Base-by-base conservation (phyloP, 805 yeast species). In the Lachancea dasiensis region DNA sequence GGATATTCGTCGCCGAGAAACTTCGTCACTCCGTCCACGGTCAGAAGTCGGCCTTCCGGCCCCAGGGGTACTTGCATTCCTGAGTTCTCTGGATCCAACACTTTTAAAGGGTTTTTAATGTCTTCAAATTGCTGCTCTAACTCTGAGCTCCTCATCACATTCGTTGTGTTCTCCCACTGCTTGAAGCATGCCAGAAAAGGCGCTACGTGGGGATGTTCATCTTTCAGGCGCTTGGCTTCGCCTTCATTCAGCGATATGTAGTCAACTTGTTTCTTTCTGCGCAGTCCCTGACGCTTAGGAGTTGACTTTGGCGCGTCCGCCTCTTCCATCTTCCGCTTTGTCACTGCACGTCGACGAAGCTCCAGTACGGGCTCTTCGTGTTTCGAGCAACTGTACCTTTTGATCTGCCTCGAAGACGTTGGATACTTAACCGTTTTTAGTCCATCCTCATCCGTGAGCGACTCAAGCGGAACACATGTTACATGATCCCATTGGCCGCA, bases 241-340 rank as follows among this genome's bases (percentile, higher is more conserved):
- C 95, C 95, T 39, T 79, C 81, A 54, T 86, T 75, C 48, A 86
- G 64, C 0, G 95, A 92, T 7, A 75, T 78, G 52, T 86, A 86
- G 54, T 86, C 95, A 31, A 87, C 72, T 36, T 68, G 68, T n/a
- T 65, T 60, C 28, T 66, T 63, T 11, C 70, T 61, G 16, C 95
- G 63, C 29, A 69, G 64, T 40, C 85, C 78, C 26, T 67, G 67
- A 27, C 89, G 61, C 39, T 67, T 72, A 27, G 39, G 46, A 13
- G 15, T 22, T 28, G 25, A 15, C 21, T 41, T 13, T 7, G 22
- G 9, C 7, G 10, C 11, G n/a, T 20, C 31, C 3, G 7, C 3
- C 20, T 30, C n/a, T 10, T 36, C 21, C 8, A 21, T 13, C 27
- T 23, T 24, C 5, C 41, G 22, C 23, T n/a, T 18, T 32, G 9